Conservation (phyloP, 75 land plant genomes). For the Pinus taeda region DNA sequence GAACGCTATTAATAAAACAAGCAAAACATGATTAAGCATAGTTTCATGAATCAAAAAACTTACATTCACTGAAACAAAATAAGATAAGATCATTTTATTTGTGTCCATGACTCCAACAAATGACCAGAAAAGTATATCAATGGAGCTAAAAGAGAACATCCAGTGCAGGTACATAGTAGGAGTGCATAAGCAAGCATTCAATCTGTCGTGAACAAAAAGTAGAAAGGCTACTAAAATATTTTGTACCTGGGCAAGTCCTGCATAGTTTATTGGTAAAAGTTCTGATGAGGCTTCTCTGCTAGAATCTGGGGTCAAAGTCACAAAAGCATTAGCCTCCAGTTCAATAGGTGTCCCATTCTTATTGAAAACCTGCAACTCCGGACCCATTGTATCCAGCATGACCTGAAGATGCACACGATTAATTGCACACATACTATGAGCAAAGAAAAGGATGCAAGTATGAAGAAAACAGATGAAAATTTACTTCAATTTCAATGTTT, state of each 20-base stretch:
- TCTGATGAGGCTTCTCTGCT: conserved; percentile 39
- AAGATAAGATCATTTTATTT: too few species aligned
- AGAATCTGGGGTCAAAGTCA: conserved; percentile 59
- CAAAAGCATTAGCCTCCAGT: conserved; percentile 36
- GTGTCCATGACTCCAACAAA: too few species aligned
- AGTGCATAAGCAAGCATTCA: neutral
- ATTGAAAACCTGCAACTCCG: conserved; percentile 61
- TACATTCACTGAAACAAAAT: too few species aligned
- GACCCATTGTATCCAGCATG: conserved; percentile 79
- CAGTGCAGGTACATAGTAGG: neutral
- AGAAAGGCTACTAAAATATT: neutral
- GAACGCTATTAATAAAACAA: neutral
- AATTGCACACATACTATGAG: neutral
- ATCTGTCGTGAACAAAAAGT: neutral
- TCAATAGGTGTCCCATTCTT: conserved; percentile 42
- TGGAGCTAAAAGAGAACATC: too few species aligned
- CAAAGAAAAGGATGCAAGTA: neutral
- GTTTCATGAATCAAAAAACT: too few species aligned
- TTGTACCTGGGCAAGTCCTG: conserved; percentile 45
- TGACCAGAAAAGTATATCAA: too few species aligned
- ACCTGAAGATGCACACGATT: conserved; percentile 37
- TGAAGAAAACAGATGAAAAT: neutral
- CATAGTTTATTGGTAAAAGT: conserved; percentile 52
- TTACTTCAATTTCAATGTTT: neutral
- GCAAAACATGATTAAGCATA: too few species aligned